These are phyloP conservation scores for Russula vinacea DNA, from an alignment of 768 basidiomycete genomes.

Conservation along the genomic window DNA sequence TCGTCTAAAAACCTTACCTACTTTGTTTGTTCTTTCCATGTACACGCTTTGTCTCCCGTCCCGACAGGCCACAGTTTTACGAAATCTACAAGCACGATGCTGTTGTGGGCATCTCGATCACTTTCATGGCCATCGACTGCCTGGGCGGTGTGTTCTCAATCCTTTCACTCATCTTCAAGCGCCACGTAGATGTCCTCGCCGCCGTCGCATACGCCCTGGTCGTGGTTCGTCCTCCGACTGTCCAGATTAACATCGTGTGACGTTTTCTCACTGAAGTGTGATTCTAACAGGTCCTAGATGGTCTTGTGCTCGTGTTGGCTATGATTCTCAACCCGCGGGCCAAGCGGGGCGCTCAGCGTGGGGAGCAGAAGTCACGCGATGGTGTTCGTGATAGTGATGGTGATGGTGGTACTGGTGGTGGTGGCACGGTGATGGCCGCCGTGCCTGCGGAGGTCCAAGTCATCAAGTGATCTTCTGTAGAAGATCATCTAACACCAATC, in stretches of 20 bases:
- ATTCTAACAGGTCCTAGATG: constrained; percentile 53
- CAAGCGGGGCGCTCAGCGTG: constrained; percentile 28
- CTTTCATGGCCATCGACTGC: constrained; percentile 69
- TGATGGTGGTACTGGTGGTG: not conserved
- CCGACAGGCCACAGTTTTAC: constrained; percentile 73
- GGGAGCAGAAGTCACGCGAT: not conserved
- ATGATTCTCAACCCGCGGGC: constrained; percentile 64
- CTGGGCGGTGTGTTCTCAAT: constrained; percentile 67
- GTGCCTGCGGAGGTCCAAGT: not conserved
- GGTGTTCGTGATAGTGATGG: not conserved
- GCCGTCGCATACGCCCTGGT: constrained; percentile 61
- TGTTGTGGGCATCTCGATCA: constrained; percentile 64
- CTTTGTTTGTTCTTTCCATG: too few relatives aligned
- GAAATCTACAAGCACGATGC: constrained; percentile 66
- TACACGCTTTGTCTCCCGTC: too few relatives aligned
- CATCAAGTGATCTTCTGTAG: not conserved
- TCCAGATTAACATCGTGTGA: not conserved
- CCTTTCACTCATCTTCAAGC: constrained; percentile 65
- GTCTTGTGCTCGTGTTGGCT: constrained; percentile 56
- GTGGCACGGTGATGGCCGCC: not conserved
- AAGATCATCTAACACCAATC: not conserved
- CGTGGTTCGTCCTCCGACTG: constrained; percentile 40
- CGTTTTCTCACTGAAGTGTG: constrained; percentile 12
- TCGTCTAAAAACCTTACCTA: not conserved
- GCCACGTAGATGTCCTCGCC: constrained; percentile 59